These are phyloP conservation scores for Pseudozyma flocculosa DNA, from an alignment of 1,284 basidiomycete species.

Conservation along the genomic window DNA sequence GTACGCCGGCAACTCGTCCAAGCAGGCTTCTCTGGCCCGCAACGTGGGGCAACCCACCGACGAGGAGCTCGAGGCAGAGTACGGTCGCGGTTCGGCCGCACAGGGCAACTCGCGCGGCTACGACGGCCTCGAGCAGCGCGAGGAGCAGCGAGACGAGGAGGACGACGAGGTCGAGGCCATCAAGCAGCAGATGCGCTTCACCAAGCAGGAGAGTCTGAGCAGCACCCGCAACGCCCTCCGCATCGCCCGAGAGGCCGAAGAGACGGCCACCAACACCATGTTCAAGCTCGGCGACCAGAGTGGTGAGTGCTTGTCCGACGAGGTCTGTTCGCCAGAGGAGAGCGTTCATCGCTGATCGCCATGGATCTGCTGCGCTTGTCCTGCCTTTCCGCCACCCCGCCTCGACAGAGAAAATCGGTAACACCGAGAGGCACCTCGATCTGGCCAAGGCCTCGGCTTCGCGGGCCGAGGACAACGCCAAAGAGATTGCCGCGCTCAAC, in stretches of 20 bases:
- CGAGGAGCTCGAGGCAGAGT: conserved; percentile 52
- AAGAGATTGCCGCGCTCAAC: conserved; percentile 90
- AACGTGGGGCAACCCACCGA: conserved; percentile 19
- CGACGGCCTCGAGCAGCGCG: conserved; percentile 35
- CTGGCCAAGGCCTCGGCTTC: conserved; percentile 84
- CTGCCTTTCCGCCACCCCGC: background rate
- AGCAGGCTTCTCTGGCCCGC: conserved; percentile 14
- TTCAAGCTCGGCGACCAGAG: conserved; percentile 89
- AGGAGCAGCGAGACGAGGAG: conserved; percentile 68
- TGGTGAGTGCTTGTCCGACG: no score
- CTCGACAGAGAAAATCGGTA: conserved; percentile 66
- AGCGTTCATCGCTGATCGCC: no score
- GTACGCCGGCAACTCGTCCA: conserved; percentile 16
- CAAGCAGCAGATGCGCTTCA: conserved; percentile 83
- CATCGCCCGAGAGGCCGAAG: conserved; percentile 90
- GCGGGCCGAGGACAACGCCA: conserved; percentile 88
- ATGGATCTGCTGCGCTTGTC: no score
- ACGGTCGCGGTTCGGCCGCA: conserved; percentile 34
- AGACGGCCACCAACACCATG: conserved; percentile 86
- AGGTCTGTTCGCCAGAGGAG: no score
- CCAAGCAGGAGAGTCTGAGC: conserved; percentile 90
- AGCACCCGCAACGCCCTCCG: conserved; percentile 89
- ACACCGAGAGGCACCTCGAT: conserved; percentile 94
- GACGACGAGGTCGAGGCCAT: conserved; percentile 96
- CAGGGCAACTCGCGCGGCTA: conserved; percentile 16